Evolutionary conservation across 345 rosid species (phyloP).

Genomic region (Psidium guajava): DNA sequence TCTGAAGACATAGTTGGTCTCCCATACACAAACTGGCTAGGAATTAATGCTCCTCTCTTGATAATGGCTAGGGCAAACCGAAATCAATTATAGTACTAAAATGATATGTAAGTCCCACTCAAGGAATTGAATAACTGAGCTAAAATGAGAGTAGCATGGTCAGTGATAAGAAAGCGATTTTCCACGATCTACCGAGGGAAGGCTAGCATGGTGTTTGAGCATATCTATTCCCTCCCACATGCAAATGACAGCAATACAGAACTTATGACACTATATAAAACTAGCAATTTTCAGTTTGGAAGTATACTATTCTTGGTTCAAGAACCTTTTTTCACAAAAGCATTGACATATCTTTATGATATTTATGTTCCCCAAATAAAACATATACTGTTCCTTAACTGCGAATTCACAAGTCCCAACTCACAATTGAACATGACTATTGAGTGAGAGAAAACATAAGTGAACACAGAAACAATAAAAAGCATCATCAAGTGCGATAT

Average conservation of each 20-base stretch:
- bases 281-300: background rate
- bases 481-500: too few relatives aligned
- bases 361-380: background rate
- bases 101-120: background rate
- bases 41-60: background rate
- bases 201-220: background rate
- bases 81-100: background rate
- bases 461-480: too few relatives aligned
- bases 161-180: background rate
- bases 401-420: background rate
- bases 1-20: background rate
- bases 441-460: background rate
- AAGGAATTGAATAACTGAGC: background rate
- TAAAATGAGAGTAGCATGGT: background rate
- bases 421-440: background rate
- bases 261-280: background rate
- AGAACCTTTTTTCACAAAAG: background rate
- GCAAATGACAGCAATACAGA: background rate
- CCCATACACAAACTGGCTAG: background rate
- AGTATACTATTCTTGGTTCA: background rate
- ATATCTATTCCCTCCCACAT: background rate
- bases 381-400: background rate
- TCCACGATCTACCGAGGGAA: background rate
- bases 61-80: background rate
- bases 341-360: background rate